These are phyloP conservation scores for Fusarium sambucinum DNA, from an alignment of 2,329 filamentous ascomycete genomes.

Conservation along the genomic window DNA sequence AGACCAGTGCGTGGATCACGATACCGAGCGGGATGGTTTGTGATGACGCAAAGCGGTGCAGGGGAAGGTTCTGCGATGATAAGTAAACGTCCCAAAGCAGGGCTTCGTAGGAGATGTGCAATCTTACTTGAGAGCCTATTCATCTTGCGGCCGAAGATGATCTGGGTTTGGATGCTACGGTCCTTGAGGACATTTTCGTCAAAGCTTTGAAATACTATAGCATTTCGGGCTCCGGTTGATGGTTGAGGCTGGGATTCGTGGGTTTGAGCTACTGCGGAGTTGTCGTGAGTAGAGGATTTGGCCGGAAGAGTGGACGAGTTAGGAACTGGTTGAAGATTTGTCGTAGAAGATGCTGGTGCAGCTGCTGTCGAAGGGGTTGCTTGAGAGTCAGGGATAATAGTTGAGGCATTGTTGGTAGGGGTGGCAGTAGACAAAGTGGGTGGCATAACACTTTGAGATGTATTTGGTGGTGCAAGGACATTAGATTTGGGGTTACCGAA, in stretches of 20 bases:
- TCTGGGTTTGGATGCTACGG: constrained; percentile 67
- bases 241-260: constrained; percentile 44
- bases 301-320: constrained; percentile 13
- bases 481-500: constrained; percentile 55
- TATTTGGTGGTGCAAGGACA: constrained; percentile 61
- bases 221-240: constrained; percentile 64
- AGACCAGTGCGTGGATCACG: constrained; percentile 87
- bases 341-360: constrained; percentile 6
- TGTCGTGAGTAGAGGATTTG: constrained; percentile 21
- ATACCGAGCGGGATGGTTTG: constrained; percentile 83
- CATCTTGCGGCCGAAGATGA: constrained; percentile 71
- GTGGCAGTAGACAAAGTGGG: constrained; percentile 31
- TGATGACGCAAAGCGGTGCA: constrained; percentile 80
- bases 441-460: constrained; percentile 49
- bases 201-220: constrained; percentile 72
- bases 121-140: constrained; percentile 66
- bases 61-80: constrained; percentile 61
- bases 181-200: constrained; percentile 68
- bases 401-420: constrained; percentile 37
- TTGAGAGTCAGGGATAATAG: constrained; percentile 3
- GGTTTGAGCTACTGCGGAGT: constrained; percentile 28
- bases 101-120: neutral
- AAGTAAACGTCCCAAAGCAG: neutral
- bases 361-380: constrained; percentile 7
- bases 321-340: constrained; percentile 20